A percentile compares a stretch with the other conserved stretches of the same genome.
Conservation (phyloP, 495 filamentous ascomycete genomes). For the Tetracladium marchalianum region DNA sequence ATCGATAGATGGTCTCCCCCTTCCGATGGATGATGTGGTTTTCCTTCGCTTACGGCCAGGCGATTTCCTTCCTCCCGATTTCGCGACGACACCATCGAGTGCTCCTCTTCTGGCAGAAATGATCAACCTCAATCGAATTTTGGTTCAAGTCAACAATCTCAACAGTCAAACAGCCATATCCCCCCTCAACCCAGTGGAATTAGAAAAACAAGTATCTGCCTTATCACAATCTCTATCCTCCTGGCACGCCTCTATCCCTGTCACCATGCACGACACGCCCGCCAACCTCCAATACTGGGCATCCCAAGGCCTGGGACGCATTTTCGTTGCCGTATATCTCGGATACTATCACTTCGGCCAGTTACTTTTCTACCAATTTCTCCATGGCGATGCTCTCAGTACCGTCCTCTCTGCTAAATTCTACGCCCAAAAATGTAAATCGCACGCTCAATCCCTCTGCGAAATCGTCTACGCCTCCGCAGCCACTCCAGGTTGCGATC, state of each 20-base stretch:
- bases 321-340: constrained; percentile 30
- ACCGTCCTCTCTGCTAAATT: not conserved
- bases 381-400: constrained; percentile 19
- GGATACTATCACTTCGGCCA: constrained; percentile 34
- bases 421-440: constrained; percentile 28
- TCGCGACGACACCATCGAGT: not conserved
- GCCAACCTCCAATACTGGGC: constrained; percentile 23
- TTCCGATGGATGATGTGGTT: constrained; percentile 24
- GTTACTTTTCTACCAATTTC: constrained; percentile 32
- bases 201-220: constrained; percentile 12
- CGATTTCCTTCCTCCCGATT: not conserved
- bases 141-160: constrained; percentile 25
- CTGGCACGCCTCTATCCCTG: constrained; percentile 23
- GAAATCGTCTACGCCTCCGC: constrained; percentile 26
- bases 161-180: constrained; percentile 16
- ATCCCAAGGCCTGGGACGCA: constrained; percentile 25
- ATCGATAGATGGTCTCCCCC: constrained; percentile 10
- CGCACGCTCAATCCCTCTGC: constrained; percentile 23
- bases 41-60: constrained; percentile 11
- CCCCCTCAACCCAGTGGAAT: constrained; percentile 1
- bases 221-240: constrained; percentile 19
- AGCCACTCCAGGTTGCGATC: constrained; percentile 23
- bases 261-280: constrained; percentile 23
- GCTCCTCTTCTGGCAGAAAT: constrained; percentile 24
- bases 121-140: constrained; percentile 25